Conservation (phyloP, 1,284 basidiomycete species). For the Binderoboletus segoi region DNA sequence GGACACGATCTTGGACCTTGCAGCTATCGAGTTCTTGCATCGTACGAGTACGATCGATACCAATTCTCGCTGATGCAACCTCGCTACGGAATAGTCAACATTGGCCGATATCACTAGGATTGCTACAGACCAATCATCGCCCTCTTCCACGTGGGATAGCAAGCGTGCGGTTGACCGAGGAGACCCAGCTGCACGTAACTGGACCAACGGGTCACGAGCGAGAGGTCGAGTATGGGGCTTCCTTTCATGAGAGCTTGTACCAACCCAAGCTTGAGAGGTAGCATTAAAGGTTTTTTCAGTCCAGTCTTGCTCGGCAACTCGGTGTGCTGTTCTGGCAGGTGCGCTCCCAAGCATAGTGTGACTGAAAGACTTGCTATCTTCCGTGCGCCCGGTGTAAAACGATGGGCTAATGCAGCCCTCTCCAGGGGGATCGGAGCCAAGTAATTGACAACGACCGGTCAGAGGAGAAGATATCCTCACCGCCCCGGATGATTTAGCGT, state of each 20-base stretch:
- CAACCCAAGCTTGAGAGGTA: background rate
- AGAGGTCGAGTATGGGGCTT: slow-evolving; percentile 11
- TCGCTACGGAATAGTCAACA: slow-evolving; percentile 17
- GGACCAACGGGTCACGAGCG: background rate
- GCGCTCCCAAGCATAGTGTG: background rate
- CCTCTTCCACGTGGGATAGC: background rate
- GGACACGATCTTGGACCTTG: background rate
- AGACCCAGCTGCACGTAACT: background rate
- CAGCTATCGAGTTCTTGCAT: background rate
- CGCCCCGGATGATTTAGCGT: background rate
- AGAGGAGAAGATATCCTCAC: slow-evolving; percentile 19
- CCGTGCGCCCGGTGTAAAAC: background rate
- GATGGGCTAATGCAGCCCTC: background rate
- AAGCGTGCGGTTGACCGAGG: background rate
- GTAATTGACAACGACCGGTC: slow-evolving; percentile 1
- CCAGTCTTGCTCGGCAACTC: background rate
- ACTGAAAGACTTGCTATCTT: background rate
- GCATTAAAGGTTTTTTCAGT: background rate
- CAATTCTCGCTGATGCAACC: background rate
- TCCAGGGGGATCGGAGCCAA: background rate
- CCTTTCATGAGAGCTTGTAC: slow-evolving; percentile 13
- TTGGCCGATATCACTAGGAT: background rate
- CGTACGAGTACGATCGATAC: background rate
- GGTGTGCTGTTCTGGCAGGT: background rate
- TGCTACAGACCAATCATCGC: slow-evolving; percentile 17